Evolutionary conservation across 75 land plant genomes (phyloP).

Genomic region (Isoetes taiwanensis): DNA sequence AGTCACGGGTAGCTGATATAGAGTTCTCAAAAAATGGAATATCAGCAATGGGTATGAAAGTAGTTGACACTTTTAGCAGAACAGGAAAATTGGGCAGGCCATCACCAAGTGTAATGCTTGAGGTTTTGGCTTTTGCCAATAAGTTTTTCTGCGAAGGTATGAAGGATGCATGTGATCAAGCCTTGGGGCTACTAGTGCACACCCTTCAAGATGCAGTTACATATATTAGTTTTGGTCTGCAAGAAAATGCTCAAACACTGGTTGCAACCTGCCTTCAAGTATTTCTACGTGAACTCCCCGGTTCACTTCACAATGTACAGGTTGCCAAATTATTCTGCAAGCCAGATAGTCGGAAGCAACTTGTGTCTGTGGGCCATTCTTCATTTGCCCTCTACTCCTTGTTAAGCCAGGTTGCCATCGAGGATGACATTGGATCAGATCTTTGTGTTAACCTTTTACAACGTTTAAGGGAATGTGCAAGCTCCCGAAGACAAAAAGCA

Average conservation of each 20-base stretch:
- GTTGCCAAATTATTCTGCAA: constrained; percentile 38
- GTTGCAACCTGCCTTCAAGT: constrained; percentile 87
- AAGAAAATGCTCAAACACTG: constrained; percentile 56
- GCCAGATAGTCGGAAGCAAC: constrained; percentile 34
- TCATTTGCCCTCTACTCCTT: constrained; percentile 83
- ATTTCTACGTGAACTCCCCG: constrained; percentile 75
- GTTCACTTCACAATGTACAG: constrained; percentile 44
- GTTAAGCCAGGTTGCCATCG: constrained; percentile 72
- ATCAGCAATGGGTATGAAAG: constrained; percentile 58
- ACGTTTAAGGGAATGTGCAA: constrained; percentile 42
- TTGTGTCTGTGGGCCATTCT: constrained; percentile 47
- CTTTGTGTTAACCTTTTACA: constrained; percentile 37
- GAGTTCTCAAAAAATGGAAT: constrained; percentile 76
- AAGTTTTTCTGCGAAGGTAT: constrained; percentile 86
- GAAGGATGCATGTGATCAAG: constrained; percentile 75
- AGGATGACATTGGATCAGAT: constrained; percentile 51
- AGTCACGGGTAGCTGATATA: constrained; percentile 50
- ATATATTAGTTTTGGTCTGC: constrained; percentile 67
- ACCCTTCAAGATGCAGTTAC: constrained; percentile 68
- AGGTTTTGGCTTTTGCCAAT: constrained; percentile 78
- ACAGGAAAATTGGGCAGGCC: constrained; percentile 33
- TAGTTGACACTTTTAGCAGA: constrained; percentile 51
- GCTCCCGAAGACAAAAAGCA: constrained; percentile 39
- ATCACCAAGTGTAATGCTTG: constrained; percentile 51
- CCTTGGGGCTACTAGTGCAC: constrained; percentile 47